Evolutionary conservation across 148 eudicot species (phyloP).

Genomic region (Amaranthus palmeri): DNA sequence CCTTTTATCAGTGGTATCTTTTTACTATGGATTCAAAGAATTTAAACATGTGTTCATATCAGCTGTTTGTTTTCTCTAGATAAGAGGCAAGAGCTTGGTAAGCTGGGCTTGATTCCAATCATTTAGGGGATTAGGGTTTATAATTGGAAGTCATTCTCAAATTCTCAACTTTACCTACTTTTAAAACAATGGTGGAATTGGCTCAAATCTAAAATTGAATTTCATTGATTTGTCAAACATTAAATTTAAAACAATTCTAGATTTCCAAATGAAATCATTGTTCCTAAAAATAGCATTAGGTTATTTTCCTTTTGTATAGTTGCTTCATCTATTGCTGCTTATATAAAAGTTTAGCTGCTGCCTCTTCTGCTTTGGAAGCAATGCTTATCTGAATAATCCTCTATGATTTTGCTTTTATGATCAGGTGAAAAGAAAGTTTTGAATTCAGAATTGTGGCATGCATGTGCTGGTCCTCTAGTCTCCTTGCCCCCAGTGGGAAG

Average conservation of each 20-base stretch:
- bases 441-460: conserved; percentile 38
- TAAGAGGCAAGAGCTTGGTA: neutral
- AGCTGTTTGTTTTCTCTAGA: neutral
- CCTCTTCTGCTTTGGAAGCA: conserved; percentile 1
- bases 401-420: neutral
- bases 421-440: conserved; percentile 34
- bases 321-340: conserved; percentile 10
- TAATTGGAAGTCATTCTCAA: too few species aligned
- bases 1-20: neutral
- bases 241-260: too few species aligned
- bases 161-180: too few species aligned
- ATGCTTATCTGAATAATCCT: neutral
- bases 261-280: too few species aligned
- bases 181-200: too few species aligned
- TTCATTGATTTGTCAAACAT: too few species aligned
- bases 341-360: neutral
- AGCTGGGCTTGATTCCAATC: neutral
- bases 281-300: too few species aligned
- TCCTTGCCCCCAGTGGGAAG: conserved; percentile 35
- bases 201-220: too few species aligned
- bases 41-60: neutral
- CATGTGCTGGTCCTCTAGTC: conserved; percentile 38
- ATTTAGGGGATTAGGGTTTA: neutral
- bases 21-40: neutral
- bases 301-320: neutral